Conservation (phyloP, 208 protist species). For the Trypanosoma cruzi region DNA sequence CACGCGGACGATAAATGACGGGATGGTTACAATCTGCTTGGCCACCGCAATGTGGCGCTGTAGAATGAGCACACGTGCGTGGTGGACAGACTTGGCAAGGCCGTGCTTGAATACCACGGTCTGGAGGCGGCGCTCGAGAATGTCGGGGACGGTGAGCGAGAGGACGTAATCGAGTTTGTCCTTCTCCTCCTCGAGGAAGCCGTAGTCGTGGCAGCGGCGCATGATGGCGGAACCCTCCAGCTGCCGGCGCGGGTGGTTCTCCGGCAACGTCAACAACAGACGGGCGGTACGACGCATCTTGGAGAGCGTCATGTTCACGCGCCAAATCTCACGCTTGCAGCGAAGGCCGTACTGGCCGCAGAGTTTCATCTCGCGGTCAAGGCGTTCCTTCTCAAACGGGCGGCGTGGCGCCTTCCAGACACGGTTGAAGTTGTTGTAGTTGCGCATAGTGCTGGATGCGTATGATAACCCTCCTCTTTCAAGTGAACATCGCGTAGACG, state of each 20-base stretch:
- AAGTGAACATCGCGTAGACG: background rate
- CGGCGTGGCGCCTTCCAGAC: constrained; percentile 97
- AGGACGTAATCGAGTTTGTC: constrained; percentile 99
- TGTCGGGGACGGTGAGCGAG: constrained; percentile 98
- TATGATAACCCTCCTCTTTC: constrained; percentile 5
- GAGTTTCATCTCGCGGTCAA: constrained; percentile 99
- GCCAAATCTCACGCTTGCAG: constrained; percentile 99
- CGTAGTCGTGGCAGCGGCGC: constrained; percentile 98
- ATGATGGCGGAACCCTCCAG: constrained; percentile 99
- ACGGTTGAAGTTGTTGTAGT: constrained; percentile 97
- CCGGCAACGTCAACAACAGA: constrained; percentile 99
- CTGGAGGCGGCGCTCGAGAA: constrained; percentile 99
- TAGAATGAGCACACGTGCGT: constrained; percentile 99
- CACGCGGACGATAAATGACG: constrained; percentile 99
- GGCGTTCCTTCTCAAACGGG: constrained; percentile 99
- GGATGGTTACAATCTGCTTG: constrained; percentile 99
- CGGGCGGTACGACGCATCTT: constrained; percentile 99
- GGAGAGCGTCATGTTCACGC: constrained; percentile 97
- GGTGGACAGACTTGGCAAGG: constrained; percentile 99
- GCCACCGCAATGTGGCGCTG: constrained; percentile 99
- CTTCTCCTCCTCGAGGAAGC: constrained; percentile 98
- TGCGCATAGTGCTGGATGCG: constrained; percentile 65
- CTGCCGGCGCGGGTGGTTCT: constrained; percentile 96
- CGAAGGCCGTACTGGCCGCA: constrained; percentile 99
- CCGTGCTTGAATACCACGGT: constrained; percentile 98